A percentile compares a stretch with the other conserved stretches of the same genome.
Evolutionary conservation across 2,329 filamentous ascomycete genomes (phyloP).

Genomic region (Neurospora sp.): DNA sequence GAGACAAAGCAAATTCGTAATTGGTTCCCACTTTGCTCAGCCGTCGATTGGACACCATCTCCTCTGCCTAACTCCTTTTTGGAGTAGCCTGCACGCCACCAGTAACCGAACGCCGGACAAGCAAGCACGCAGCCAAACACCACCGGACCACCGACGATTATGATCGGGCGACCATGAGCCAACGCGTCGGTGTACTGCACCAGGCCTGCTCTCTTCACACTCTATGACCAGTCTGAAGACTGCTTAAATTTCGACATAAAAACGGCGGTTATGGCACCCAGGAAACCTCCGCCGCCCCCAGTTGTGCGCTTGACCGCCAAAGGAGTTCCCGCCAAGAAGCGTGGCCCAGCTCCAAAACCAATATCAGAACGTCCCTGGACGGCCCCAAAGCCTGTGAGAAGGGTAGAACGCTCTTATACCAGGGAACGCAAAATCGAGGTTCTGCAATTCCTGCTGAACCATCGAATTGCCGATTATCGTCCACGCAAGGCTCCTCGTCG

Average conservation of each 20-base stretch:
- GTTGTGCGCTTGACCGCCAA: slow-evolving; percentile 6
- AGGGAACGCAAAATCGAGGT: slow-evolving; percentile 16
- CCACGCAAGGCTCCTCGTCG: slow-evolving; percentile 6
- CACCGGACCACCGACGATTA: background rate
- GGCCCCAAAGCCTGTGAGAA: slow-evolving; percentile 8
- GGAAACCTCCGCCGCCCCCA: background rate
- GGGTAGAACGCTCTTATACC: slow-evolving; percentile 13
- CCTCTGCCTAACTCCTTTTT: background rate
- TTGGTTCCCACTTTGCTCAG: background rate
- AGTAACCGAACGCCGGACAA: background rate
- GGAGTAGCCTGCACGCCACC: background rate
- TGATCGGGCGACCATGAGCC: background rate
- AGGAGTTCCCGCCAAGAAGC: slow-evolving; percentile 5
- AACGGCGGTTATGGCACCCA: background rate
- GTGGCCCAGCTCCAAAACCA: slow-evolving; percentile 10
- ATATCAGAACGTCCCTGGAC: slow-evolving; percentile 8
- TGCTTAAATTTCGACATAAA: background rate
- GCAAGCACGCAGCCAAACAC: background rate
- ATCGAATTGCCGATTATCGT: slow-evolving; percentile 10
- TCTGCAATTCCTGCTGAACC: slow-evolving; percentile 13
- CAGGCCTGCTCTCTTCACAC: background rate
- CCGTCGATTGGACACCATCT: background rate
- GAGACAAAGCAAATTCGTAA: background rate
- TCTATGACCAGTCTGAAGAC: background rate
- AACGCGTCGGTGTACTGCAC: background rate